A percentile compares a stretch with the other conserved stretches of the same genome.
These are phyloP conservation scores for Mycena belliarum DNA, from an alignment of 768 basidiomycete genomes.

Conservation along the genomic window DNA sequence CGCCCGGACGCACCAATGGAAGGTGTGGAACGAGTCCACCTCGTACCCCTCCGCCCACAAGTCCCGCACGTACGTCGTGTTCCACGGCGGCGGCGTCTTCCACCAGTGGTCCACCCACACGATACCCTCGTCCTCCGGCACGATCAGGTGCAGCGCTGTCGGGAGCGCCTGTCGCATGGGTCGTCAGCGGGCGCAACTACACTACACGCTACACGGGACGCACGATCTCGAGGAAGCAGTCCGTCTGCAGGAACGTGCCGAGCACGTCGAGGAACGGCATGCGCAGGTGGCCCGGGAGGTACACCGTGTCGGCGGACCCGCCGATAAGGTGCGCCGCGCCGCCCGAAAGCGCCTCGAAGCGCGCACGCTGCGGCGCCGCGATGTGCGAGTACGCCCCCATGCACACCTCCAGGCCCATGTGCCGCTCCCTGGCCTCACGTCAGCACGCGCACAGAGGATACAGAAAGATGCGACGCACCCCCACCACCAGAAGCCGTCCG, in stretches of 20 bases:
- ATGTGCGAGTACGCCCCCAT: constrained; percentile 41
- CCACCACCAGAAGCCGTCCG: constrained; percentile 48
- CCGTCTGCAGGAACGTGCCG: constrained; percentile 45
- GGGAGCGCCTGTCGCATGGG: constrained; percentile 33
- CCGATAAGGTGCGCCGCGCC: constrained; percentile 42
- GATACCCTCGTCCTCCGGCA: constrained; percentile 40
- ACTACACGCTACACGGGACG: too few species aligned
- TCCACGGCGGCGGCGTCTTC: constrained; percentile 49
- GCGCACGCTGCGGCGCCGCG: constrained; percentile 36
- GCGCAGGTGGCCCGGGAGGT: constrained; percentile 46
- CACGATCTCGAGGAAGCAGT: constrained; percentile 49
- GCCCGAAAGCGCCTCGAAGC: constrained; percentile 35
- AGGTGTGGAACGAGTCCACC: constrained; percentile 54
- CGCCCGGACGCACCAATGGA: constrained; percentile 43
- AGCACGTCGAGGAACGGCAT: constrained; percentile 41
- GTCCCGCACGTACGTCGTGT: constrained; percentile 45
- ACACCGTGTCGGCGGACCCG: constrained; percentile 50
- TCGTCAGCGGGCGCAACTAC: too few species aligned
- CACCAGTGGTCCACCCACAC: constrained; percentile 55
- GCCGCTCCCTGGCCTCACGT: constrained; percentile 35
- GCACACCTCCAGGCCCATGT: constrained; percentile 46
- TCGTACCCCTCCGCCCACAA: constrained; percentile 48
- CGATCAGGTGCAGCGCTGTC: constrained; percentile 44
- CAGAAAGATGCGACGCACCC: constrained; percentile 38
- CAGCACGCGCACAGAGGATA: too few species aligned